Base-by-base conservation (phyloP, 1,139 yeast genomes). In the Magnusiomyces suaveolens region DNA sequence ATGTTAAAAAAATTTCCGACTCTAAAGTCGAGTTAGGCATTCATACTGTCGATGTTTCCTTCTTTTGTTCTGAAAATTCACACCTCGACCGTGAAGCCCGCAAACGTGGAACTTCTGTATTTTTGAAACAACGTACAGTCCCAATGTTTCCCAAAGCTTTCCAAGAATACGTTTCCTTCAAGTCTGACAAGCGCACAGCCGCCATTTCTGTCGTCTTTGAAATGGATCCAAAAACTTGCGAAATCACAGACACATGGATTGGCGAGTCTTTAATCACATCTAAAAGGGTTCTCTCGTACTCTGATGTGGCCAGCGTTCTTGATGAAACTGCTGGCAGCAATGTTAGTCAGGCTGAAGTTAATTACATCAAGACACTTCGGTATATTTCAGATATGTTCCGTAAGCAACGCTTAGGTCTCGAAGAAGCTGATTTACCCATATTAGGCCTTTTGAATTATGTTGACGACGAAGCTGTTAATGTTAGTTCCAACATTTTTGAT, bases 61-160 rank as follows among this genome's bases (percentile, higher is more conserved):
- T 81, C 56, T 87, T 75, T 63, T 72, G 90, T 54, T 80, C 78
- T 60, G 82, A 81, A 38, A 92, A 89, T n/a, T 82, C 95, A 0
- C 73, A 81, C 1, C 74, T 92, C 59, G 98, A 92, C 66, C 83
- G 94, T 58, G 90, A 92, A 66, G 87, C 96, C 1, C 87, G 88
- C 69, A 89, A 88, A 72, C 80, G 97, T 67, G 88, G 95, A 1
- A 82, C 92, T 1, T 83, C 96, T n/a, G 97, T 92, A 4, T 85
- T 84, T 66, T 78, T 92, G 69, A 94, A 95, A n/a, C 96, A 90
- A 66, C 83, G 83, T 60, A 71, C 76, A 24, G 77, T 78, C 43
- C 81, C 84, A 59, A 75, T 92, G 64, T 78, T 86, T 60, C 97
- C 97, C 1, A 73, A 74, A 41, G 76, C 77, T 50, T 76, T 88